Conservation (phyloP, 495 filamentous ascomycete genomes). For the Elaphomyces granulatus region DNA sequence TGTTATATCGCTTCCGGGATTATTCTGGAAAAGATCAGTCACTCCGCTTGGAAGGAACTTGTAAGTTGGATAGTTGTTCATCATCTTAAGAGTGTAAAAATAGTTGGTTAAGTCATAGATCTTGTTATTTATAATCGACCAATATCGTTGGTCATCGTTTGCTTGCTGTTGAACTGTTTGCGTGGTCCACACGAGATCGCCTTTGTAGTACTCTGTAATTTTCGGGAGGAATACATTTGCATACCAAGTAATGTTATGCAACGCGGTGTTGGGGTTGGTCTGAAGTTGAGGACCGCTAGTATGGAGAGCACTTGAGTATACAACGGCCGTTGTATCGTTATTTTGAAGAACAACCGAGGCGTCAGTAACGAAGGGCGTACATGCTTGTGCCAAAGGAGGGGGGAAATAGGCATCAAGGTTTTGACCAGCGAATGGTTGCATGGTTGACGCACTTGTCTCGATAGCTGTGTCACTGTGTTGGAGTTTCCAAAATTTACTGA, state of each 20-base stretch:
- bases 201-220: slow-evolving; percentile 77
- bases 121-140: slow-evolving; percentile 60
- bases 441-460: slow-evolving; percentile 45
- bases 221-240: slow-evolving; percentile 52
- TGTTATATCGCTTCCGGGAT: slow-evolving; percentile 67
- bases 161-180: slow-evolving; percentile 40
- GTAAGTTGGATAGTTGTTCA: slow-evolving; percentile 38
- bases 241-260: slow-evolving; percentile 66
- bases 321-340: slow-evolving; percentile 45
- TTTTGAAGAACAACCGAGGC: slow-evolving; percentile 35
- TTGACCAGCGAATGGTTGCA: slow-evolving; percentile 63
- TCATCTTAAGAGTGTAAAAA: slow-evolving; percentile 48
- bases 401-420: slow-evolving; percentile 75
- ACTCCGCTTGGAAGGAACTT: slow-evolving; percentile 54
- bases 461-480: slow-evolving; percentile 60
- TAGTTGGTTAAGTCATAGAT: slow-evolving; percentile 91
- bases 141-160: slow-evolving; percentile 50
- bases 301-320: slow-evolving; percentile 42
- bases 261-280: slow-evolving; percentile 34
- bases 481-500: slow-evolving; percentile 68
- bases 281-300: slow-evolving; percentile 44
- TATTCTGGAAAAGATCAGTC: slow-evolving; percentile 49
- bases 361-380: slow-evolving; percentile 47
- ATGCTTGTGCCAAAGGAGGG: slow-evolving; percentile 61
- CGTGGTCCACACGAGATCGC: slow-evolving; percentile 63